Evolutionary conservation across 2,329 filamentous ascomycete species (phyloP), one percentile per base, ranked within the genome.

Genomic region (Fusarium tricinctum): DNA sequence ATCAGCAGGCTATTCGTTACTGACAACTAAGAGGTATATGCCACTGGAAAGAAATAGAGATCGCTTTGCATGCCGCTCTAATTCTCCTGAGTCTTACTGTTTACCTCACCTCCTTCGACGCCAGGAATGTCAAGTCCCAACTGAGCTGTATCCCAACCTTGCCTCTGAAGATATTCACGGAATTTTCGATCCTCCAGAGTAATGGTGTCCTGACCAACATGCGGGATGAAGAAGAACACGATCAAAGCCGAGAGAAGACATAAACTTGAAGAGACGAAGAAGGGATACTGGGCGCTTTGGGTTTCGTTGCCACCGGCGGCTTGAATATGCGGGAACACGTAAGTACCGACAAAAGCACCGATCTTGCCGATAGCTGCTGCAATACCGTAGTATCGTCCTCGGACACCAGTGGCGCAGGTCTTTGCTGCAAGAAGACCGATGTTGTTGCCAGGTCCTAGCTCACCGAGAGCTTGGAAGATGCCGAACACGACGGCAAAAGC

Each of bases 401-500:
- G 87, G n/a, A 97, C 90, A 19, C 92, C 91, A 6, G 94, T 97
- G 0, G 94, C 93, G 73, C 90, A 94, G 3, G 92, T 94, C 83
- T 97, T 97, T 46, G 92, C 91, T 0, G 94, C 94, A 30, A 97
- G 79, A 1, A 97, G 85, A 4, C 94, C 94, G 71, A 97, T 97
- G 78, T 97, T 97, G 82, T 97, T 92, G 14, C 94, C 94, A 0
- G 94, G 93, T 0, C 94, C 94, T 40, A 97, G 80, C 78, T 81
- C 79, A 46, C 79, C 79, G 5, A 80, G 76, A 1, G 78, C 73
- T 39, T 78, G 71, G 66, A 81, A 81, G 30, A 81, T 77, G 8
- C 78, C 79, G 8, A 78, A 80, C 0, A 81, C 74, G 12, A 80
- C 76, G 14, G 78, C 77, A 28, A 81, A 80, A 8, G 65, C 78